Conservation (phyloP, 2,329 filamentous ascomycete species). For the Pleomassaria siparia region DNA sequence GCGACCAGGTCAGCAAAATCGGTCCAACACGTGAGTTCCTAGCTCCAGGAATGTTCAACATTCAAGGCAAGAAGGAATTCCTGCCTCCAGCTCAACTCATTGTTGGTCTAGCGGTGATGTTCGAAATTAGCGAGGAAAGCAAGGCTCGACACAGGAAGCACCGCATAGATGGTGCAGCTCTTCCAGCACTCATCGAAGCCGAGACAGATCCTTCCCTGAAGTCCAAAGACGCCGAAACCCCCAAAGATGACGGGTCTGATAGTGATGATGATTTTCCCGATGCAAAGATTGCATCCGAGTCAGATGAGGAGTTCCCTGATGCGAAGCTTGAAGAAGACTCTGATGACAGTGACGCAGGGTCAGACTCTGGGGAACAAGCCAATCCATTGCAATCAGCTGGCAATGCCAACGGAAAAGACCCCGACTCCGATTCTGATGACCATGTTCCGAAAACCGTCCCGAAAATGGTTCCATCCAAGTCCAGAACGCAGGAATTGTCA, state of each 20-base stretch:
- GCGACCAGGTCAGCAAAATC: slow-evolving; percentile 87
- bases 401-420: not conserved
- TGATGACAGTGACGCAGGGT: slow-evolving; percentile 42
- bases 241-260: slow-evolving; percentile 35
- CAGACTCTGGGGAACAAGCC: slow-evolving; percentile 28
- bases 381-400: slow-evolving; percentile 45
- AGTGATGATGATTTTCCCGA: slow-evolving; percentile 52
- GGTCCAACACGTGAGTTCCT: slow-evolving; percentile 79
- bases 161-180: slow-evolving; percentile 53
- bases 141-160: slow-evolving; percentile 79
- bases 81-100: slow-evolving; percentile 84
- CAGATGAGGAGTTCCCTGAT: slow-evolving; percentile 51
- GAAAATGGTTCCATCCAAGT: not conserved
- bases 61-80: slow-evolving; percentile 87
- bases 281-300: slow-evolving; percentile 39
- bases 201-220: slow-evolving; percentile 21
- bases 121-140: slow-evolving; percentile 86
- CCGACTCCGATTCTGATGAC: slow-evolving; percentile 28
- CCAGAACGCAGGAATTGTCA: slow-evolving; percentile 1
- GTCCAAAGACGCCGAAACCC: slow-evolving; percentile 16
- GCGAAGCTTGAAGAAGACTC: slow-evolving; percentile 36
- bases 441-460: slow-evolving; percentile 7
- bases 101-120: slow-evolving; percentile 84
- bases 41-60: slow-evolving; percentile 73
- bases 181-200: slow-evolving; percentile 14